phyloP scores from a whole-genome alignment of 768 basidiomycete genomes.

The Kwoniella sp. region DNA sequence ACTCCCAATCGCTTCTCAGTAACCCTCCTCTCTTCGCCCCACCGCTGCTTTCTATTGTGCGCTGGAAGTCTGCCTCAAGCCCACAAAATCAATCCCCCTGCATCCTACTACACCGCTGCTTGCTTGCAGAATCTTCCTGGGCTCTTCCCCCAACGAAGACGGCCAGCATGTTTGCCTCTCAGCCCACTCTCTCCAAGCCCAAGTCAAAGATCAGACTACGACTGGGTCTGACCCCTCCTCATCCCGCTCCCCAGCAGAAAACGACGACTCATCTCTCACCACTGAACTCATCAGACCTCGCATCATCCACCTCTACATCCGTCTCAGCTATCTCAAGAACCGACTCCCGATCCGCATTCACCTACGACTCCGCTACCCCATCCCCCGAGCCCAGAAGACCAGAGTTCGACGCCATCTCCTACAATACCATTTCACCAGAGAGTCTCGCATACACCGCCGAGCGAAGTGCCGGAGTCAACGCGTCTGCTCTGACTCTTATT shows the following conservation, averaged over 20 bases:
- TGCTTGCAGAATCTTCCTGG: too few relatives aligned
- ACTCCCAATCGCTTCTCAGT: too few relatives aligned
- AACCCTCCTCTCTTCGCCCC: too few relatives aligned
- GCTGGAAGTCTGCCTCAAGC: too few relatives aligned
- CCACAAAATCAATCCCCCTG: too few relatives aligned
- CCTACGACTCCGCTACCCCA: conserved; percentile 31
- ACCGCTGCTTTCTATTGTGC: too few relatives aligned
- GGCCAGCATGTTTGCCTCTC: conserved; percentile 13
- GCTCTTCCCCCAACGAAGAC: neutral
- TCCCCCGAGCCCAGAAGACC: conserved; percentile 5
- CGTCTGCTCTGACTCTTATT: neutral
- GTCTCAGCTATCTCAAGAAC: conserved; percentile 17
- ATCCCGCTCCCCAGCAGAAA: conserved; percentile 32
- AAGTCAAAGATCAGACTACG: conserved; percentile 53
- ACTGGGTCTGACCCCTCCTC: conserved; percentile 48
- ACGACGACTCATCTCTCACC: conserved; percentile 1
- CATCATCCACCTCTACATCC: conserved; percentile 23
- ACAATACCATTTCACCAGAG: conserved; percentile 25
- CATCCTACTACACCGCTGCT: too few relatives aligned
- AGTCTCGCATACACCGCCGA: neutral
- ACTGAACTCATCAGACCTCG: neutral
- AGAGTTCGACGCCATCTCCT: conserved; percentile 36
- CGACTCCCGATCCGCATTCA: conserved; percentile 40
- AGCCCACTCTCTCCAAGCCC: conserved; percentile 40
- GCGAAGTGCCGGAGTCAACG: neutral